Percentiles rank a stretch among this genome's conserved stretches.
These are phyloP conservation scores for Martensiomyces pterosporus DNA, from an alignment of 192 early-diverging fungal species.

Conservation along the genomic window DNA sequence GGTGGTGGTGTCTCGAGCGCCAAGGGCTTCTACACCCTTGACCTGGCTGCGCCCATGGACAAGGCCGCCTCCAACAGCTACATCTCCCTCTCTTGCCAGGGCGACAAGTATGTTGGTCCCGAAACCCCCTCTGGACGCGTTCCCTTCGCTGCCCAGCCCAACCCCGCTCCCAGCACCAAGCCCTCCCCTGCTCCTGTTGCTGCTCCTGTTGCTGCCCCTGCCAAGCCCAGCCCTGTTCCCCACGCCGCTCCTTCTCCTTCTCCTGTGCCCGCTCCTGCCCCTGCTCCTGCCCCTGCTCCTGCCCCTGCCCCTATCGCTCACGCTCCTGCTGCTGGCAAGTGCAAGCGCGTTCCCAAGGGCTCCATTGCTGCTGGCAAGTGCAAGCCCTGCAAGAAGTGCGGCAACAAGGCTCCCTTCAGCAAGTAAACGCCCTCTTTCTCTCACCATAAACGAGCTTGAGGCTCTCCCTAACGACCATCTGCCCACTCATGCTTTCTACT, in stretches of 20 bases:
- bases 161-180: background rate
- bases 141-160: background rate
- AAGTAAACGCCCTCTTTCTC: no score
- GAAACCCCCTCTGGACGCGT: background rate
- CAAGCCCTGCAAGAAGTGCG: slow-evolving; percentile 51
- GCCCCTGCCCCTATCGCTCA: background rate
- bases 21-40: slow-evolving; percentile 25
- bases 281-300: slow-evolving; percentile 4
- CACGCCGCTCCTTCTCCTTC: background rate
- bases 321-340: slow-evolving; percentile 25
- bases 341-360: slow-evolving; percentile 49
- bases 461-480: no score
- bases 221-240: slow-evolving; percentile 1
- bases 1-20: slow-evolving; percentile 37
- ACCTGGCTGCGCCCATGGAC: slow-evolving; percentile 40
- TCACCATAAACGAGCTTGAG: no score
- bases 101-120: background rate
- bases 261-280: slow-evolving; percentile 1
- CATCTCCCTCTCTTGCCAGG: slow-evolving; percentile 3
- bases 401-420: slow-evolving; percentile 8
- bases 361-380: slow-evolving; percentile 53
- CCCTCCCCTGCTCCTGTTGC: background rate
- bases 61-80: background rate
- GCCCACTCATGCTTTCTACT: no score
- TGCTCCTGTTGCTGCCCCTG: slow-evolving; percentile 2